Evolutionary conservation across 2,329 filamentous ascomycete genomes (phyloP), one percentile per base, ranked within the genome.

Genomic region (Colletotrichum filicis): DNA sequence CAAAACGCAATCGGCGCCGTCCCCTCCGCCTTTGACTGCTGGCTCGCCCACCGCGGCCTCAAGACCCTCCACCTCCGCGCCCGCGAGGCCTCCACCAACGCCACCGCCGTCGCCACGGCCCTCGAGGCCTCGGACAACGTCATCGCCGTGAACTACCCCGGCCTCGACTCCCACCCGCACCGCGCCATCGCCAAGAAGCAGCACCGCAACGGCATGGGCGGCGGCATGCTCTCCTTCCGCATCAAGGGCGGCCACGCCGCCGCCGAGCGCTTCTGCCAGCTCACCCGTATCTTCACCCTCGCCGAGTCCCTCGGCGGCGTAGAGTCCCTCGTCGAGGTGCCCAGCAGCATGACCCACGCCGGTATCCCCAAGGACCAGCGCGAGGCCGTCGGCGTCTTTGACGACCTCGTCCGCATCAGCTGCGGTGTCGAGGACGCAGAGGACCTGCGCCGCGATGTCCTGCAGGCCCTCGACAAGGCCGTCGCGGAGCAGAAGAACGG

Each of bases 1-100:
- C 97, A 99, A 83, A 99, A 99, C 85, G 97, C 97, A 77, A 97
- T 98, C 77, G 97, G 97, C 75, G 96, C 96, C 74, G 93, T 99
- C 4, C 97, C 97, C 65, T 97, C 94, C 0, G 90, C 97, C 53
- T 99, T 99, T 80, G 97, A 99, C 88, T 95, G 93, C 86, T 99
- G 97, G 97, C 94, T 99, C 75, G 97, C 97, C 62, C 97, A 99
- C 86, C 93, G 97, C 76, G 97, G 97, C 77, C 90, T 98, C 77
- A 99, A 99, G 89, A 99, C 97, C 4, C 90, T 99, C 55, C 97
- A 99, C 84, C 89, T 99, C 60, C 94, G 97, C 78, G 96, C 94
- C 11, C 91, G 93, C 75, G 95, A 97, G 83, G 95, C 96, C 22
- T 93, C 90, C 76, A 88, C 85, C 77, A 98, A 98, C 84, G 97